Conservation (phyloP, 352 stramenopile genomes). For the Globisporangium megalacanthum region DNA sequence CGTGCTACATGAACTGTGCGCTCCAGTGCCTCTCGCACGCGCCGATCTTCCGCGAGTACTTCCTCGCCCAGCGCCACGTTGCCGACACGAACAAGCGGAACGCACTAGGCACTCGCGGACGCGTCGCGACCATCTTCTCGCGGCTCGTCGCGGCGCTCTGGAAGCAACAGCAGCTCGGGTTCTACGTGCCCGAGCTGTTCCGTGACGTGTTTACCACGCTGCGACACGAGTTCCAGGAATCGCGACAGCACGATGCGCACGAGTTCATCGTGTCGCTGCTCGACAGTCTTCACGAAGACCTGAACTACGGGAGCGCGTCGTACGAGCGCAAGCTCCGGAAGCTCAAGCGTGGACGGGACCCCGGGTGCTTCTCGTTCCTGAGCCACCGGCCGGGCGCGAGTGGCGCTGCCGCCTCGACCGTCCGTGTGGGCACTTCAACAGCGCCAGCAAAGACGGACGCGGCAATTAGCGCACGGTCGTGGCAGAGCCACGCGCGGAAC, state of each 20-base stretch:
- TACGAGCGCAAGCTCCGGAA: conserved; percentile 1
- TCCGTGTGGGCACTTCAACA: not conserved
- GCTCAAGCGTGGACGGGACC: not conserved
- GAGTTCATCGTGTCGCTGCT: conserved; percentile 94
- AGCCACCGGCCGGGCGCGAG: not conserved
- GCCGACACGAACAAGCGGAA: conserved; percentile 95
- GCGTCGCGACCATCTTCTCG: conserved; percentile 88
- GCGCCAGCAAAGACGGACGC: conserved; percentile 37
- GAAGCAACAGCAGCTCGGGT: conserved; percentile 45
- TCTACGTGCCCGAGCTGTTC: conserved; percentile 46
- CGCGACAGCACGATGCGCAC: conserved; percentile 95
- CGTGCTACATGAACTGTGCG: conserved; percentile 87
- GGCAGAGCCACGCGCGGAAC: conserved; percentile 85
- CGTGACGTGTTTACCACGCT: conserved; percentile 66
- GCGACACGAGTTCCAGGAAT: conserved; percentile 64
- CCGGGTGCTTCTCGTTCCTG: conserved; percentile 21
- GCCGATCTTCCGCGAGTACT: conserved; percentile 92
- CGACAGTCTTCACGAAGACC: conserved; percentile 98
- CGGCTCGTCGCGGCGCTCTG: conserved; percentile 65
- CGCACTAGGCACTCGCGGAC: conserved; percentile 86
- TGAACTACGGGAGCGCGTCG: conserved; percentile 67
- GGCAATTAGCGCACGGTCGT: conserved; percentile 86
- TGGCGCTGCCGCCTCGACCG: not conserved
- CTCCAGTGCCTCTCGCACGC: conserved; percentile 94
- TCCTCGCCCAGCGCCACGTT: conserved; percentile 88